Evolutionary conservation across 768 basidiomycete genomes (phyloP), one percentile per base, ranked within the genome.

Genomic region (Fibroporia radiculosa): DNA sequence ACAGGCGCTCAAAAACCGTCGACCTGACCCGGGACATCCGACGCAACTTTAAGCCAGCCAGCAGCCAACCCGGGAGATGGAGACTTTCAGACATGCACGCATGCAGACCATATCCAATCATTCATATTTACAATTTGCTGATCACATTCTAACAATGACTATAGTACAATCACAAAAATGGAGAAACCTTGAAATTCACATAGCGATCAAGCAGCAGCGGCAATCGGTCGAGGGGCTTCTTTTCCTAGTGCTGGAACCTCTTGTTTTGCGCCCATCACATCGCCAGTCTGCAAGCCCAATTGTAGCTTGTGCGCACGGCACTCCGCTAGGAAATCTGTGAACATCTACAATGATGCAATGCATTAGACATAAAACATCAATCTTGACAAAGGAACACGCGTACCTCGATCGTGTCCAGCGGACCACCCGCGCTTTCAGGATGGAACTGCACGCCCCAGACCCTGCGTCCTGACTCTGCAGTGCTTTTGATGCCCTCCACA

Each of bases 381-480:
- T 14, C 37, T 8, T 32, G 10, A 19, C 27, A 25, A 27, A 11
- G 16, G 64, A n/a, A n/a, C n/a, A n/a, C n/a, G n/a, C 77, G 40
- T 45, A 90, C 91, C 79, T 93, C 92, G 49, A 98, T 96, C 3
- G 96, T 98, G 62, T 98, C 96, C 46, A 98, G 75, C 34, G 96
- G 96, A n/a, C 95, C 95, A 31, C 96, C 95, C 22, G 92, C 88
- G 51, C 91, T 93, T 66, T 99, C 96, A 13, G 96, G 96, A 65
- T 99, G 96, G 81, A 98, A 99, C 60, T 99, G 96, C 18, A 98
- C 95, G 54, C 95, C 96, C 91, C 93, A 98, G 24, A 98, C 76
- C 51, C 80, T 83, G 69, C 84, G 91, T 43, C 92, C 92, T 19
- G 91, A 93, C 8, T 82, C 85, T 0, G 69, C 59, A 1, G 96